Evolutionary conservation across 371 early-diverging fungal genomes (phyloP).

Genomic region (Apophysomyces trapeziformis): DNA sequence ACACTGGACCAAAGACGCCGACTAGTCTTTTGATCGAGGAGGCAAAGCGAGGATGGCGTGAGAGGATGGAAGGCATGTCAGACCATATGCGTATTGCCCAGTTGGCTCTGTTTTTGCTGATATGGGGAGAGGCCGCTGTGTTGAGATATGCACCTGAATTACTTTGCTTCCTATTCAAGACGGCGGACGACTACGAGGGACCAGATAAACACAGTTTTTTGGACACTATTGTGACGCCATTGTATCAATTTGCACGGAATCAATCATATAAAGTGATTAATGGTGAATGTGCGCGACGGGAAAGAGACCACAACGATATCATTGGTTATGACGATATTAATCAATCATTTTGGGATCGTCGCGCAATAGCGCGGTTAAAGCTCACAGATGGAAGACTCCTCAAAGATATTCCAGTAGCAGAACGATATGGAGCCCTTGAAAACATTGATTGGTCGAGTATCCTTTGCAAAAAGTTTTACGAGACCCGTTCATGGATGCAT

Average conservation of each 20-base stretch:
- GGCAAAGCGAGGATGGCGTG: constrained; percentile 76
- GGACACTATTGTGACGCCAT: constrained; percentile 70
- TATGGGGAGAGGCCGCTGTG: constrained; percentile 90
- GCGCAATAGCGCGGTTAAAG: constrained; percentile 63
- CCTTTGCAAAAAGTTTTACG: constrained; percentile 84
- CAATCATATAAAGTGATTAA: constrained; percentile 76
- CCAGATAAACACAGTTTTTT: constrained; percentile 57
- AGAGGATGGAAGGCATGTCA: constrained; percentile 73
- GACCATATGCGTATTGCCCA: constrained; percentile 72
- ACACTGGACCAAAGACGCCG: constrained; percentile 25
- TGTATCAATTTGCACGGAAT: constrained; percentile 77
- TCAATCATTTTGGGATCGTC: constrained; percentile 83
- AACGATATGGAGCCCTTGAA: constrained; percentile 63
- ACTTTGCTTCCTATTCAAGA: constrained; percentile 82
- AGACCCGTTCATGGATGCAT: constrained; percentile 84
- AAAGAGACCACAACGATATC: constrained; percentile 80
- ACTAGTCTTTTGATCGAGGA: constrained; percentile 47
- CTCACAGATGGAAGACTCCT: constrained; percentile 60
- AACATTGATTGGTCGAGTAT: constrained; percentile 72
- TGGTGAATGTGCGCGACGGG: constrained; percentile 77
- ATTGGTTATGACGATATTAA: constrained; percentile 93
- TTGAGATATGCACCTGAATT: constrained; percentile 83
- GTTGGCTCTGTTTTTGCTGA: constrained; percentile 76
- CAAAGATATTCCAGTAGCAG: constrained; percentile 64
- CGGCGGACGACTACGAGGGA: constrained; percentile 66